Evolutionary conservation across 768 basidiomycete species (phyloP).

Genomic region (Lactifluus hygrophoroides): DNA sequence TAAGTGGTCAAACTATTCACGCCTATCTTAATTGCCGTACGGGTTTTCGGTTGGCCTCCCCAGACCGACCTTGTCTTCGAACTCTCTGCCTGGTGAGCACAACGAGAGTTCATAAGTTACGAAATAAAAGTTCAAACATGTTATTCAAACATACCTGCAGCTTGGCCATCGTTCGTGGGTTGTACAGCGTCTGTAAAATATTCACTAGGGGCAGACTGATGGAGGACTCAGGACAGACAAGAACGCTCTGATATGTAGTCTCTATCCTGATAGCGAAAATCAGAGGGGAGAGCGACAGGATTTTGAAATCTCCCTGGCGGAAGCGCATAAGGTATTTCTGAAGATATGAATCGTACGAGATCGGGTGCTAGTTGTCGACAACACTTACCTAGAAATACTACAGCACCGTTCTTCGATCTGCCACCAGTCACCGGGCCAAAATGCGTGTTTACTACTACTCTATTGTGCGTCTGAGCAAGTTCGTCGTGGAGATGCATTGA

Average conservation of each 20-base stretch:
- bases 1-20: background rate
- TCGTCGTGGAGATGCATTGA: constrained; percentile 50
- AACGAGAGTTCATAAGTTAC: background rate
- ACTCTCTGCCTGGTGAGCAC: constrained; percentile 33
- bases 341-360: background rate
- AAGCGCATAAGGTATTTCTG: constrained; percentile 68
- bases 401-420: constrained; percentile 50
- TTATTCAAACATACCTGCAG: constrained; percentile 32
- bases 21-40: constrained; percentile 28
- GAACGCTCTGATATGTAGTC: constrained; percentile 58
- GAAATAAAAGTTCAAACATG: background rate
- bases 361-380: background rate
- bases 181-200: constrained; percentile 44
- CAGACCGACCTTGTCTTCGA: constrained; percentile 53
- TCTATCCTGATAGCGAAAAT: constrained; percentile 48
- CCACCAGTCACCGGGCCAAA: constrained; percentile 52
- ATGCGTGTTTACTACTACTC: constrained; percentile 44
- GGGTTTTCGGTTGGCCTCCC: constrained; percentile 66
- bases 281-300: constrained; percentile 44
- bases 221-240: constrained; percentile 23
- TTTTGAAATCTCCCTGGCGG: constrained; percentile 59
- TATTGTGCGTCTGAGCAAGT: constrained; percentile 32
- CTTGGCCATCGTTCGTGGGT: constrained; percentile 57
- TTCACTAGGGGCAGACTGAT: background rate
- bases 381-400: constrained; percentile 52